Conservation (phyloP, 768 basidiomycete species). For the Xerocomus potaroensis region DNA sequence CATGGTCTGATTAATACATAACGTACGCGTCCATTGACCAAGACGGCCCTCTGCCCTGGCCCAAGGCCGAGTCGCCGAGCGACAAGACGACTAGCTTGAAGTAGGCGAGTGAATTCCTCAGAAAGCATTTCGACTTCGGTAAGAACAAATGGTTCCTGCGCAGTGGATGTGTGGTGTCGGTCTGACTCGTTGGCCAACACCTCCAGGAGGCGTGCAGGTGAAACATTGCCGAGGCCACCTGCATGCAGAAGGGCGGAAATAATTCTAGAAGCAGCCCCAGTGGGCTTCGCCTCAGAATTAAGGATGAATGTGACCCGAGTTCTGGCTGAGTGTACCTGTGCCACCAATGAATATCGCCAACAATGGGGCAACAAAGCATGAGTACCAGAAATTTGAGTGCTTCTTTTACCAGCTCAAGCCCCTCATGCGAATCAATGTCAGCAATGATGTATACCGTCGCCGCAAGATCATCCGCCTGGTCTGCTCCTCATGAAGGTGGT, state of each 20-base stretch:
- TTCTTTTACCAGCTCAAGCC: conserved; percentile 56
- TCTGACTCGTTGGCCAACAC: conserved; percentile 6
- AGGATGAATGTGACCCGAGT: conserved; percentile 76
- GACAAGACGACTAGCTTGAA: conserved; percentile 44
- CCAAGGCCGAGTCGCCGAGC: conserved; percentile 52
- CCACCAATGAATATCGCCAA: background rate
- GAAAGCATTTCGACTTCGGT: conserved; percentile 29
- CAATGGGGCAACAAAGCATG: conserved; percentile 1
- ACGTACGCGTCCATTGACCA: conserved; percentile 84
- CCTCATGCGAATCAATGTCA: conserved; percentile 66
- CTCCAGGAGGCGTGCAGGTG: conserved; percentile 16
- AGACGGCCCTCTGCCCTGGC: conserved; percentile 57
- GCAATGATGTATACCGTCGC: conserved; percentile 65
- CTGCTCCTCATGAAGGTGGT: conserved; percentile 11
- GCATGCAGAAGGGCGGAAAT: conserved; percentile 48
- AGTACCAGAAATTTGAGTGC: conserved; percentile 63
- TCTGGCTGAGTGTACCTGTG: conserved; percentile 41
- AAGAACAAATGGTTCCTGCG: conserved; percentile 39
- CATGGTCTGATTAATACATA: background rate
- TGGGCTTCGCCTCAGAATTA: conserved; percentile 42
- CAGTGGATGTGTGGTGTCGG: conserved; percentile 3
- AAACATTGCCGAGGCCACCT: conserved; percentile 32
- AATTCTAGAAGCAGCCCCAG: conserved; percentile 37
- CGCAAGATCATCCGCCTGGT: conserved; percentile 22
- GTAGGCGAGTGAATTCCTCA: conserved; percentile 30